Evolutionary conservation across 1,284 basidiomycete species (phyloP).

Genomic region (Mycosarcoma maydis): DNA sequence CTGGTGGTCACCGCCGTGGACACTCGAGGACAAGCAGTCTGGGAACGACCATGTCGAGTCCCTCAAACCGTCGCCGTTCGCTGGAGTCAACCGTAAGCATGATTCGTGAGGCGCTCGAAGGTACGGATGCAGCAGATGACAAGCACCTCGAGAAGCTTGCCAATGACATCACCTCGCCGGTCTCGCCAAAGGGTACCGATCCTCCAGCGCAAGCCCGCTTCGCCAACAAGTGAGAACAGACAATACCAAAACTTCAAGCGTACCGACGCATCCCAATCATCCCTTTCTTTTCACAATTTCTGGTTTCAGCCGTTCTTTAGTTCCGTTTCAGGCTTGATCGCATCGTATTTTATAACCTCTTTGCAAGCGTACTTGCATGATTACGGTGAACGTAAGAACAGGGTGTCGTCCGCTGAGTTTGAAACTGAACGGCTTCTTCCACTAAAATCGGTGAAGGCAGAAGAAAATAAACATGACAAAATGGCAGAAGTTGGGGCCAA

Average conservation of each 20-base stretch:
- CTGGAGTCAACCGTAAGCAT: constrained; percentile 95
- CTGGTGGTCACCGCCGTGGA: constrained; percentile 47
- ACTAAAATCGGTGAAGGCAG: no score
- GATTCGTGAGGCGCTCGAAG: constrained; percentile 74
- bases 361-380: no score
- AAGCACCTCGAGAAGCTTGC: constrained; percentile 56
- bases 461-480: neutral
- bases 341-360: no score
- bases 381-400: no score
- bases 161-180: constrained; percentile 53
- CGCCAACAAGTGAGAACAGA: constrained; percentile 13
- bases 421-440: no score
- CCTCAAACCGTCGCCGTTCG: constrained; percentile 88
- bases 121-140: constrained; percentile 54
- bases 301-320: no score
- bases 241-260: no score
- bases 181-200: constrained; percentile 34
- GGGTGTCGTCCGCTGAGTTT: no score
- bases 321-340: no score
- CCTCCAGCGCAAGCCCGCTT: constrained; percentile 21
- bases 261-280: no score
- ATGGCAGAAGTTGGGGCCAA: neutral
- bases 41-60: constrained; percentile 95
- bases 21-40: constrained; percentile 77
- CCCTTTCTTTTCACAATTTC: no score